Percentiles rank a stretch among this genome's conserved stretches.
phyloP scores from a whole-genome alignment of 371 early-diverging fungal species.

The Haplosporangium sp. region DNA sequence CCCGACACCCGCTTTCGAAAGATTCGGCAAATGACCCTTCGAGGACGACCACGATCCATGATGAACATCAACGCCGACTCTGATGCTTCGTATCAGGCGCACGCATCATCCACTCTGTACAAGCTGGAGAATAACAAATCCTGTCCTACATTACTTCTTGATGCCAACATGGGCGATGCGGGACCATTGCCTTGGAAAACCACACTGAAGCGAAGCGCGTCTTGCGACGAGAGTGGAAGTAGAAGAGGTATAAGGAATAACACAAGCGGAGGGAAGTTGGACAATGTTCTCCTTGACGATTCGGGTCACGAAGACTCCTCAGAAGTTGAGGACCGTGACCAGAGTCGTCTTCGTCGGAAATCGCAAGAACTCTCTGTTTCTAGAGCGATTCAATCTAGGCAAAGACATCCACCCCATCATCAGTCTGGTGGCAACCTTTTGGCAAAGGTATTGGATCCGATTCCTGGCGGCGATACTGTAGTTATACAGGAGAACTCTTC shows the following conservation, averaged over 20 bases:
- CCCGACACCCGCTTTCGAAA: constrained; percentile 16
- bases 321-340: neutral
- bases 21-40: constrained; percentile 10
- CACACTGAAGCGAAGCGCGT: neutral
- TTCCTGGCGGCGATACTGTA: too few species aligned
- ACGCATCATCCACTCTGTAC: neutral
- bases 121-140: constrained; percentile 22
- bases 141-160: constrained; percentile 12
- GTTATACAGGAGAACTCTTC: too few species aligned
- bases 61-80: constrained; percentile 7
- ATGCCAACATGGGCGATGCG: constrained; percentile 1
- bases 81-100: neutral
- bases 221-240: neutral
- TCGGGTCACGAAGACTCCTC: neutral
- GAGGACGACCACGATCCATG: constrained; percentile 28
- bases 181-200: constrained; percentile 1
- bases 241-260: neutral
- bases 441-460: too few species aligned
- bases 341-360: neutral
- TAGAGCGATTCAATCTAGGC: constrained; percentile 1
- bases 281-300: neutral
- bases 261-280: neutral
- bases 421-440: too few species aligned
- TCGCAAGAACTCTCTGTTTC: neutral
- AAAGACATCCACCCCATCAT: constrained; percentile 2